A percentile compares a stretch with the other conserved stretches of the same genome.
phyloP scores from a whole-genome alignment of 2,329 filamentous ascomycete genomes.

The Ramularia endophylla region DNA sequence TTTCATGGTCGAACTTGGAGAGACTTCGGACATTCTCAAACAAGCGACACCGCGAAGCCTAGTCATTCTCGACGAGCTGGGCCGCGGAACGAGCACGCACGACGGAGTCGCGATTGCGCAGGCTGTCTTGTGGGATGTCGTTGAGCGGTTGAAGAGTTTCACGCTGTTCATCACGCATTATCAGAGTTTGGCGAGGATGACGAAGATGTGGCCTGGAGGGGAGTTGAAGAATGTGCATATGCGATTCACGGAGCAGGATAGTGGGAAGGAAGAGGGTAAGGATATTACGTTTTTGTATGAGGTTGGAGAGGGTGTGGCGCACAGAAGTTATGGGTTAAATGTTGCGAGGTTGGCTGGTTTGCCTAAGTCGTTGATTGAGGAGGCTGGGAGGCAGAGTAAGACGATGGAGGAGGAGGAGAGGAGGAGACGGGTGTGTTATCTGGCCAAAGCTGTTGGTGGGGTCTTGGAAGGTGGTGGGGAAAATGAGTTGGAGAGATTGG shows the following conservation, averaged over 20 bases:
- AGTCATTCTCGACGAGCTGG: slow-evolving; percentile 91
- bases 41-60: slow-evolving; percentile 77
- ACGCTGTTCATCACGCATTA: slow-evolving; percentile 98
- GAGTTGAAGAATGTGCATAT: slow-evolving; percentile 88
- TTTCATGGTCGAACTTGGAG: slow-evolving; percentile 96
- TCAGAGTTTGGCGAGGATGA: slow-evolving; percentile 73
- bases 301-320: slow-evolving; percentile 82
- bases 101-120: slow-evolving; percentile 95
- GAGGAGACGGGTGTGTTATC: slow-evolving; percentile 51
- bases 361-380: slow-evolving; percentile 67
- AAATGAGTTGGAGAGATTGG: slow-evolving; percentile 34
- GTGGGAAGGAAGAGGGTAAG: slow-evolving; percentile 54
- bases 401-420: slow-evolving; percentile 72
- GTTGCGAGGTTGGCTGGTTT: slow-evolving; percentile 82
- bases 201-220: slow-evolving; percentile 57
- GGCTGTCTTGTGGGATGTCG: slow-evolving; percentile 79
- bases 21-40: slow-evolving; percentile 86
- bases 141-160: slow-evolving; percentile 65
- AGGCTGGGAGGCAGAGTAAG: slow-evolving; percentile 71
- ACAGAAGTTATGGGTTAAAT: slow-evolving; percentile 90
- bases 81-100: slow-evolving; percentile 87
- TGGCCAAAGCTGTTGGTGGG: slow-evolving; percentile 21
- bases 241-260: slow-evolving; percentile 63
- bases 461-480: slow-evolving; percentile 18
- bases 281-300: slow-evolving; percentile 95